A percentile compares a stretch with the other conserved stretches of the same genome.
These are phyloP conservation scores for Agaricus blazei DNA, from an alignment of 768 basidiomycete species.

Conservation along the genomic window DNA sequence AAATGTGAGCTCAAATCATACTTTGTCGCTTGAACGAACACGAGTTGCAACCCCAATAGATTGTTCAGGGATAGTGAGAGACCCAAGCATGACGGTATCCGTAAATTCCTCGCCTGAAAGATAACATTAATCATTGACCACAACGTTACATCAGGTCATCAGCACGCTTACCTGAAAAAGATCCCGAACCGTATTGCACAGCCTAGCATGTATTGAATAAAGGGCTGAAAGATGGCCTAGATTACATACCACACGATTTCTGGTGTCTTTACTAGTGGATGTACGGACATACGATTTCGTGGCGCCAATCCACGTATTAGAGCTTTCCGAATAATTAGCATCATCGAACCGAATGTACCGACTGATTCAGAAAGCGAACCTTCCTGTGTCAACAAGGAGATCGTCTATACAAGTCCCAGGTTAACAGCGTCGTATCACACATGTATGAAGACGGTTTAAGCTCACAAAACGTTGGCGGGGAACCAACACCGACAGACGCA, in stretches of 20 bases:
- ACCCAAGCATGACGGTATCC: constrained; percentile 50
- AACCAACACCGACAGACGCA: constrained; percentile 47
- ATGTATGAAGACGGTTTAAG: not conserved
- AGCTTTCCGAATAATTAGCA: constrained; percentile 23
- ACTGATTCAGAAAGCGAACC: constrained; percentile 17
- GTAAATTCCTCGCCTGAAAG: constrained; percentile 36
- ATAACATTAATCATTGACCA: not conserved
- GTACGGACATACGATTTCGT: constrained; percentile 38
- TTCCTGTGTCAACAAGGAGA: constrained; percentile 61
- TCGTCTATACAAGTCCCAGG: constrained; percentile 28
- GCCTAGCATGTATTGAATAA: constrained; percentile 19
- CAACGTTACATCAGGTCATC: too few relatives aligned
- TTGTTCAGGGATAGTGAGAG: constrained; percentile 46
- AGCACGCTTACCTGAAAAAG: constrained; percentile 41
- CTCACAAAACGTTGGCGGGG: constrained; percentile 46
- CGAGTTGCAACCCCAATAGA: constrained; percentile 59
- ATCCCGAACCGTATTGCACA: constrained; percentile 59
- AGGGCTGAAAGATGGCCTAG: not conserved
- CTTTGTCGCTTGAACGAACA: constrained; percentile 9
- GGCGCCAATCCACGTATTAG: constrained; percentile 74
- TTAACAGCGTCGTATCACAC: not conserved
- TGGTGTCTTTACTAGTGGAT: constrained; percentile 42
- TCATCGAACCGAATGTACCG: not conserved
- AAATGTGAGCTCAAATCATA: not conserved
- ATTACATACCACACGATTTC: constrained; percentile 39